A percentile compares a stretch with the other conserved stretches of the same genome.
phyloP scores from a whole-genome alignment of 768 basidiomycete species.

The Mycena capillaripes region DNA sequence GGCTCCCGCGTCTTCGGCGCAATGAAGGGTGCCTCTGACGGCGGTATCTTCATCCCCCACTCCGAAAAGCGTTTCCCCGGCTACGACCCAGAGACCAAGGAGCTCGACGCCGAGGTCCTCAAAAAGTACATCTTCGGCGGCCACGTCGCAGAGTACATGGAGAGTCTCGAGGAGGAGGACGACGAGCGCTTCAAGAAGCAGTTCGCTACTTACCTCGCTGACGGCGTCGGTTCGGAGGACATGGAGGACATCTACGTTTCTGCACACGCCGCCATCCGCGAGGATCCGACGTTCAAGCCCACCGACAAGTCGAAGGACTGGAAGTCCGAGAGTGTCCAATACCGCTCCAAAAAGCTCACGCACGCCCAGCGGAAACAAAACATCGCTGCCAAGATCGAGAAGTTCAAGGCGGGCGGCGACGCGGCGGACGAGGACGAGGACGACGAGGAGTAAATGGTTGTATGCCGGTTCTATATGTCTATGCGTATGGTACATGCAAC shows the following conservation, averaged over 20 bases:
- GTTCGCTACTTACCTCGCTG: constrained; percentile 94
- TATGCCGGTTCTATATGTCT: constrained; percentile 18
- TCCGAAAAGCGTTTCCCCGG: constrained; percentile 99
- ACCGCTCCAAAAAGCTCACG: constrained; percentile 77
- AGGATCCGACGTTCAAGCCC: constrained; percentile 92
- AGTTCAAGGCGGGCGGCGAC: constrained; percentile 82
- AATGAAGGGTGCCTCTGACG: constrained; percentile 98
- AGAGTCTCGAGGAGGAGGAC: constrained; percentile 98
- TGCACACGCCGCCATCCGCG: constrained; percentile 96
- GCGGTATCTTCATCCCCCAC: constrained; percentile 98
- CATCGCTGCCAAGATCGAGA: constrained; percentile 91
- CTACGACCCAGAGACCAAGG: constrained; percentile 93
- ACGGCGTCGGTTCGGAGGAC: constrained; percentile 95
- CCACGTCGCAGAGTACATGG: constrained; percentile 99
- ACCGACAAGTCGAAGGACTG: constrained; percentile 92
- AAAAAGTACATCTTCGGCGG: constrained; percentile 99
- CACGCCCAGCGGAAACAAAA: constrained; percentile 81
- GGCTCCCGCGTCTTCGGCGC: constrained; percentile 98
- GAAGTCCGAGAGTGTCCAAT: constrained; percentile 87
- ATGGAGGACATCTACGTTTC: constrained; percentile 96
- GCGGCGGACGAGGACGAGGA: constrained; percentile 71
- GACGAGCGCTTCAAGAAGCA: constrained; percentile 99
- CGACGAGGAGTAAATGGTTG: constrained; percentile 74
- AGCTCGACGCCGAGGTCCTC: constrained; percentile 92
- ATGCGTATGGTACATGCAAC: constrained; percentile 29